phyloP scores from a whole-genome alignment of 1,284 basidiomycete genomes.

The Trametes hirsuta region DNA sequence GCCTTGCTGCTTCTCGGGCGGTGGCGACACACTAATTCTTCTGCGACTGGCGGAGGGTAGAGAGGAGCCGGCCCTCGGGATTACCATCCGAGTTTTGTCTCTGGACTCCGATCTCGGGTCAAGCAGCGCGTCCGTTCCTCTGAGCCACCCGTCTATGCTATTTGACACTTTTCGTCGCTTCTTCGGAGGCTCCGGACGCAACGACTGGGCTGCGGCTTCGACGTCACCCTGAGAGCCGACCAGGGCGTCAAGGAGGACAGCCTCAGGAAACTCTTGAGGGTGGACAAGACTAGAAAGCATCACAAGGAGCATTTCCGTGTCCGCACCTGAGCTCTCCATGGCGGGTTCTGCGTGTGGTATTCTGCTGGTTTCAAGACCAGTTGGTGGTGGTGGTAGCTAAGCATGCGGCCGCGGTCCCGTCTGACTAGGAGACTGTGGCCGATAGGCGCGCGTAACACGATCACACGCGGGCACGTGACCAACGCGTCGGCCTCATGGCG shows the following conservation, averaged over 20 bases:
- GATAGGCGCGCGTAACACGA: neutral
- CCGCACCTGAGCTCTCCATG: slow-evolving; percentile 32
- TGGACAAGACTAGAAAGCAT: slow-evolving; percentile 64
- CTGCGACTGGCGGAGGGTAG: no score
- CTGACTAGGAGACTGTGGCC: neutral
- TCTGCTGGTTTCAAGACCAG: neutral
- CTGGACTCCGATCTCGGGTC: neutral
- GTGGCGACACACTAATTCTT: neutral
- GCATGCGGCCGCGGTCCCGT: neutral
- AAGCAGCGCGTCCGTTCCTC: slow-evolving; percentile 2
- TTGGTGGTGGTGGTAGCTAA: neutral
- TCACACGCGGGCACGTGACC: slow-evolving; percentile 4
- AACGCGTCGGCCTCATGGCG: neutral
- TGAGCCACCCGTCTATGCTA: slow-evolving; percentile 60
- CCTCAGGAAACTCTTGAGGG: slow-evolving; percentile 38
- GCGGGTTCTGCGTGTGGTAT: neutral
- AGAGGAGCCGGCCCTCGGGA: no score
- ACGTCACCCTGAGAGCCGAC: slow-evolving; percentile 63
- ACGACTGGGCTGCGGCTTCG: slow-evolving; percentile 52
- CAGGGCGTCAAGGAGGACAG: slow-evolving; percentile 63
- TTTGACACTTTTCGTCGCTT: slow-evolving; percentile 43
- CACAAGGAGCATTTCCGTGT: slow-evolving; percentile 73
- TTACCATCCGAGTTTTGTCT: no score
- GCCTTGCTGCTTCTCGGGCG: neutral
- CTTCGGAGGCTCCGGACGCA: slow-evolving; percentile 19